Evolutionary conservation across 805 yeast species (phyloP).

Genomic region (Metschnikowia baotianmanensis): DNA sequence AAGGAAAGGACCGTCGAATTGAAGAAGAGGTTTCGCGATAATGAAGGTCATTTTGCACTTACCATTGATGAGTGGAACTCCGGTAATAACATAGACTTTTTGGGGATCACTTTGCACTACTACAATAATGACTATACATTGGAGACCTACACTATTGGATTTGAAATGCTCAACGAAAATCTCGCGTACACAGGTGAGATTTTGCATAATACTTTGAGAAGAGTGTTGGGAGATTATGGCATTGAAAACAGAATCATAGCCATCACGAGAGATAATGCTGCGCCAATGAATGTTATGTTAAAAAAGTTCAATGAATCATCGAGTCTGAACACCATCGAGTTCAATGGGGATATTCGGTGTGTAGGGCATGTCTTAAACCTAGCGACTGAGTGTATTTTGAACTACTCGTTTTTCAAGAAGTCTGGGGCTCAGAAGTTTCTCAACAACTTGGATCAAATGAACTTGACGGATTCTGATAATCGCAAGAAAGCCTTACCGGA

Average conservation of each 20-base stretch:
- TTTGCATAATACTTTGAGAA: not conserved
- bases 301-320: not conserved
- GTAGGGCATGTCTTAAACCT: slow-evolving; percentile 1
- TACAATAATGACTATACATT: not conserved
- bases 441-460: too few relatives aligned
- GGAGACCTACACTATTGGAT: slow-evolving; percentile 3
- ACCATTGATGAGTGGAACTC: slow-evolving; percentile 1
- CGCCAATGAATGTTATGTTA: slow-evolving; percentile 1
- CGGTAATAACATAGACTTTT: slow-evolving; percentile 1
- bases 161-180: not conserved
- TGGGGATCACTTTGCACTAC: slow-evolving; percentile 4
- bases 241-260: slow-evolving; percentile 5
- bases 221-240: slow-evolving; percentile 2
- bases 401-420: not conserved
- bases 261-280: slow-evolving; percentile 1
- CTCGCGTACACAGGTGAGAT: not conserved
- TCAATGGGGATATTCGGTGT: slow-evolving; percentile 5
- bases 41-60: slow-evolving; percentile 2
- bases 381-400: not conserved
- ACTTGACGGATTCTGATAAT: too few relatives aligned
- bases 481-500: too few relatives aligned
- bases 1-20: not conserved
- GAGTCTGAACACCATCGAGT: not conserved
- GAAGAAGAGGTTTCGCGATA: not conserved
- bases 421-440: not conserved